Evolutionary conservation across 2,329 filamentous ascomycete species (phyloP).

Genomic region (Rosellinia necatrix): DNA sequence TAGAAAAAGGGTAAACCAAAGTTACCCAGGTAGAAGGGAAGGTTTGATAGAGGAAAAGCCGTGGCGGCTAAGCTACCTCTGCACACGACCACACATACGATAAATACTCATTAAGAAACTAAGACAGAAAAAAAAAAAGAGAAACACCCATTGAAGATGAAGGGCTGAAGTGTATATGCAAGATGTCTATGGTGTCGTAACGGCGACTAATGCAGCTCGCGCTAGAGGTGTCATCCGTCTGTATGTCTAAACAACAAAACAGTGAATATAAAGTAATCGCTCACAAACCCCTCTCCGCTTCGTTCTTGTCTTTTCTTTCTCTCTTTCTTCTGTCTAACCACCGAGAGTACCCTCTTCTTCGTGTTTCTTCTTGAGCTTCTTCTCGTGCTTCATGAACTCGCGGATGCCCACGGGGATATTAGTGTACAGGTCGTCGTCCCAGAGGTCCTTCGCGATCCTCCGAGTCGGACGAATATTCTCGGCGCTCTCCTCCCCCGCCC

Average conservation of each 20-base stretch:
- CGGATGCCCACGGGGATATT: conserved; percentile 88
- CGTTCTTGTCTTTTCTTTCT: no score
- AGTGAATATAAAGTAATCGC: no score
- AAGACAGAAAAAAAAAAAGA: neutral
- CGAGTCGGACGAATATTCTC: conserved; percentile 44
- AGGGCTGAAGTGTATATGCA: neutral
- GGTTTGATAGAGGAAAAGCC: neutral
- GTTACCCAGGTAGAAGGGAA: no score
- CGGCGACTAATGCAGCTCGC: no score
- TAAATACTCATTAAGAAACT: neutral
- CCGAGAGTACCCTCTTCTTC: conserved; percentile 57
- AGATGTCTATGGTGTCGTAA: conserved; percentile 2
- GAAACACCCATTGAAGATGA: neutral
- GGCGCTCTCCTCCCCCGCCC: conserved; percentile 29
- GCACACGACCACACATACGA: neutral
- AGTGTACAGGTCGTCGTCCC: conserved; percentile 72
- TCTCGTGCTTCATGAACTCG: conserved; percentile 98
- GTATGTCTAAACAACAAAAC: conserved; percentile 1
- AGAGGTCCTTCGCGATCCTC: conserved; percentile 57
- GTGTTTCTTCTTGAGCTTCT: conserved; percentile 80
- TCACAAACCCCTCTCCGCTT: no score
- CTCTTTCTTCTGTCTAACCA: conserved; percentile 41
- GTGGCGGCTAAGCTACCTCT: no score
- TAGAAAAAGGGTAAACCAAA: no score
- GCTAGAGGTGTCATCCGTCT: conserved; percentile 19